Conservation (phyloP, 331 rosid species). For the Arachis monticola region DNA sequence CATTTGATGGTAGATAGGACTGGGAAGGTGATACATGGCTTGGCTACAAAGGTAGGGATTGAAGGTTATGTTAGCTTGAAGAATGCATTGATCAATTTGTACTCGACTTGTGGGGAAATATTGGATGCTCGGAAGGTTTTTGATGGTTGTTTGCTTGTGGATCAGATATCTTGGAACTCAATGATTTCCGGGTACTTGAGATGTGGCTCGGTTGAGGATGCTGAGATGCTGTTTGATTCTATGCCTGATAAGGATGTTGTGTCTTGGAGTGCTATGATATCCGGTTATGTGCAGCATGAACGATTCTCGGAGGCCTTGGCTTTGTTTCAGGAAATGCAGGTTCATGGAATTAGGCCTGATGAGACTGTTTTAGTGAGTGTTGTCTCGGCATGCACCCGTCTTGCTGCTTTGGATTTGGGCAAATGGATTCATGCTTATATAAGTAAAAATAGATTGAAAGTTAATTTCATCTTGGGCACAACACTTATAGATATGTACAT, state of each 20-base stretch:
- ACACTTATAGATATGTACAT: constrained; percentile 48
- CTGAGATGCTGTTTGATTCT: constrained; percentile 39
- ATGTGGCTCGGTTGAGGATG: constrained; percentile 39
- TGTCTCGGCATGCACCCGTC: constrained; percentile 48
- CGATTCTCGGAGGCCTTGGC: constrained; percentile 41
- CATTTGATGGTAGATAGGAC: constrained; percentile 10
- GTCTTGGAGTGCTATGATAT: constrained; percentile 54
- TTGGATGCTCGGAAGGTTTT: constrained; percentile 43
- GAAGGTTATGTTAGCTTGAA: constrained; percentile 45
- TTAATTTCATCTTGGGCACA: constrained; percentile 42
- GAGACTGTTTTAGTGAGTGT: constrained; percentile 45
- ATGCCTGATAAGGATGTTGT: constrained; percentile 49
- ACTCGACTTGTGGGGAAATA: constrained; percentile 44
- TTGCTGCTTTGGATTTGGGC: constrained; percentile 49
- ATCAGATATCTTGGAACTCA: constrained; percentile 49
- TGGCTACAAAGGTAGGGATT: constrained; percentile 41
- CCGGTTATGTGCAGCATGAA: constrained; percentile 48
- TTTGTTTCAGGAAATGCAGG: constrained; percentile 49
- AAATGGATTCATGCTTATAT: constrained; percentile 52
- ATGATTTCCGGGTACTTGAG: constrained; percentile 50
- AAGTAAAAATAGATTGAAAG: constrained; percentile 29
- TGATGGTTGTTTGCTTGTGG: constrained; percentile 32
- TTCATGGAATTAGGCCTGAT: constrained; percentile 44
- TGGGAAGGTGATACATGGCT: constrained; percentile 42
- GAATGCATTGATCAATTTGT: constrained; percentile 47